Evolutionary conservation across 2,329 filamentous ascomycete species (phyloP), one percentile per base, ranked within the genome.

Genomic region (Coccinonectria pachysandricola): DNA sequence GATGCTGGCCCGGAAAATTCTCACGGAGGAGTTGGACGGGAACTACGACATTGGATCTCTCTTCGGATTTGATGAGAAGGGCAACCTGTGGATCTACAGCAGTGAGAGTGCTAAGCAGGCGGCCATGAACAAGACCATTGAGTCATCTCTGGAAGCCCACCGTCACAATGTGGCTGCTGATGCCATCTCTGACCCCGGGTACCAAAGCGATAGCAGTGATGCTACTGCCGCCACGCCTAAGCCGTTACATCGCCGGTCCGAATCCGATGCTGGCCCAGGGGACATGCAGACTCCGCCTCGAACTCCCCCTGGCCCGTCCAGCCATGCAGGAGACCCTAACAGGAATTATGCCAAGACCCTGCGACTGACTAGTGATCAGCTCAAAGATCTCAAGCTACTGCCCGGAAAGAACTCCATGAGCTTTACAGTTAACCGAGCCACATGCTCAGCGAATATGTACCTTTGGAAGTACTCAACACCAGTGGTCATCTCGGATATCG

Each of bases 31-130:
- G 56, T 60, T 96, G 9, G 83, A 94, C 45, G 91, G 87, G 12
- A 86, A 88, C 49, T 95, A 95, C 53, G 91, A 98, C 50, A 93
- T 98, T 43, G 91, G 91, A 5, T 80, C 88, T 2, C 66, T 98
- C 15, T 94, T 98, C 43, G 91, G 87, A 8, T 88, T 91, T 22
- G 91, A 98, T 49, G 86, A 93, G 48, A 76, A 91, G 33, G 91
- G 91, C 6, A 98, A 98, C 46, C 66, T 98, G n/a, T 96, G 91
- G 88, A 96, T 98, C 40, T 98, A 98, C 60, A 91, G 86, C 57
- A 96, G 87, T 45, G 87, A 96, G 53, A 87, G 94, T 48, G 86
- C 91, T 13, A 96, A 95, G 49, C 80, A 91, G 45, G 80, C 82
- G 6, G 88, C 88, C 16, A 79, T 79, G 60, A 77, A 79, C 50